Base-by-base conservation (phyloP, 2,329 filamentous ascomycete species). In the Arthrobotrys conoides region DNA sequence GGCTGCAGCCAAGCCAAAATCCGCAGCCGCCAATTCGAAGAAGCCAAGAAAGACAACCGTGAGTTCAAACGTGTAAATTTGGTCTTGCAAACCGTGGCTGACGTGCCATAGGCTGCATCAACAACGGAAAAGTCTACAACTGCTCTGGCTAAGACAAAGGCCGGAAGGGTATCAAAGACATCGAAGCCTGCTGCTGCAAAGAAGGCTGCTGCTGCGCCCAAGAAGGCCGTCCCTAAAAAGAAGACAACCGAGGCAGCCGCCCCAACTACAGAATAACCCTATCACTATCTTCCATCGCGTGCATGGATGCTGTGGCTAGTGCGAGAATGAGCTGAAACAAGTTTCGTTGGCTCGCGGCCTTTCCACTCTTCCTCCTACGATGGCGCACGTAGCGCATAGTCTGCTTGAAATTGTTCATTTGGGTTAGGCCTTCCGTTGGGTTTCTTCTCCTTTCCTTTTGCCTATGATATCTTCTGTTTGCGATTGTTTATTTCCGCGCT, bases 31-130 rank as follows among this genome's bases (percentile, higher is more conserved):
- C 0, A 79, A 79, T 24, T 70, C 76, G 1, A 79, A 79, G 65
- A 79, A 79, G 30, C 66, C 76, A 1, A 69, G 76, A 33, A 79
- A 73, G 36, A 72, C 69, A 53, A 16, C 53, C 4, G 67, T 71
- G 70, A 12, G 59, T 51, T 10, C 33, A 20, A n/a, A n/a, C 14
- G 1, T 64, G n/a, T n/a, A n/a, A 18, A 1, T 41, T 38, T 33
- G 22, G 36, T 16, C 9, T 36, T 41, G 10, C 12, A 12, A 59
- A 30, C 10, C 36, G 3, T 16, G 4, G 27, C 61, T 67, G 41
- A 73, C 57, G 36, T 14, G 5, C 4, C 22, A 46, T 12, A 63
- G 24, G 8, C 49, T 16, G 18, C 49, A n/a, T 4, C 71, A 1
- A 6, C 63, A 10, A 63, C 64, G 8, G 71, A 73, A 36, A 79